Evolutionary conservation across 352 stramenopile genomes (phyloP).

Genomic region (Phytophthora citricola): DNA sequence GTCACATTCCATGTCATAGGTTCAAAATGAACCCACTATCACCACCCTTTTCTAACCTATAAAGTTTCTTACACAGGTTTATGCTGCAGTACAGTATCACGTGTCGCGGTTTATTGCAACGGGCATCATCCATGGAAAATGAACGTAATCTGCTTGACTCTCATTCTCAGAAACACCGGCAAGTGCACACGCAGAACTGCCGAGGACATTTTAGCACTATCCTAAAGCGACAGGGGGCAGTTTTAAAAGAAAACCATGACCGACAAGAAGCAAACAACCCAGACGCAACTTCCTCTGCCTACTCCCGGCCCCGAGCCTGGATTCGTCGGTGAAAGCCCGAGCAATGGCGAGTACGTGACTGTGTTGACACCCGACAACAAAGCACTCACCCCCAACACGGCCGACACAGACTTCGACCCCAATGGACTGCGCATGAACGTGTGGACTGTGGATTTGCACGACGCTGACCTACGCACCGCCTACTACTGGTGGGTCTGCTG

Average conservation of each 20-base stretch:
- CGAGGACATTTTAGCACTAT: not conserved
- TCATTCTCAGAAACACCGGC: slow-evolving; percentile 22
- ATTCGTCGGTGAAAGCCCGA: slow-evolving; percentile 34
- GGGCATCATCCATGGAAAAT: slow-evolving; percentile 27
- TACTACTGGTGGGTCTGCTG: slow-evolving; percentile 48
- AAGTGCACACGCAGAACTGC: not conserved
- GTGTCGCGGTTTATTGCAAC: slow-evolving; percentile 16
- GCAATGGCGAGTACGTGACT: slow-evolving; percentile 44
- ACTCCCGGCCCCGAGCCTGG: slow-evolving; percentile 21
- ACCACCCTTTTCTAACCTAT: not conserved
- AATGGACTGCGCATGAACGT: slow-evolving; percentile 45
- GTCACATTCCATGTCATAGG: slow-evolving; percentile 4
- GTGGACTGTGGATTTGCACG: slow-evolving; percentile 36
- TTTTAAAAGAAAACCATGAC: slow-evolving; percentile 16
- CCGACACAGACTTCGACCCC: slow-evolving; percentile 36
- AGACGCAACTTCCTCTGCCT: slow-evolving; percentile 25
- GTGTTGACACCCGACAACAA: slow-evolving; percentile 47
- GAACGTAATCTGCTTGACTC: slow-evolving; percentile 10
- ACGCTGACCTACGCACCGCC: slow-evolving; percentile 35
- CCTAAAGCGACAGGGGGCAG: slow-evolving; percentile 9
- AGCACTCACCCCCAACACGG: slow-evolving; percentile 5
- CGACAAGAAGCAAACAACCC: slow-evolving; percentile 34
- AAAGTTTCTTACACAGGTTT: not conserved
- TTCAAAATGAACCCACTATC: not conserved
- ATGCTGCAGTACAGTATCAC: slow-evolving; percentile 15